Conservation (phyloP, 1,284 basidiomycete genomes). For the Sphagnurus paluster region DNA sequence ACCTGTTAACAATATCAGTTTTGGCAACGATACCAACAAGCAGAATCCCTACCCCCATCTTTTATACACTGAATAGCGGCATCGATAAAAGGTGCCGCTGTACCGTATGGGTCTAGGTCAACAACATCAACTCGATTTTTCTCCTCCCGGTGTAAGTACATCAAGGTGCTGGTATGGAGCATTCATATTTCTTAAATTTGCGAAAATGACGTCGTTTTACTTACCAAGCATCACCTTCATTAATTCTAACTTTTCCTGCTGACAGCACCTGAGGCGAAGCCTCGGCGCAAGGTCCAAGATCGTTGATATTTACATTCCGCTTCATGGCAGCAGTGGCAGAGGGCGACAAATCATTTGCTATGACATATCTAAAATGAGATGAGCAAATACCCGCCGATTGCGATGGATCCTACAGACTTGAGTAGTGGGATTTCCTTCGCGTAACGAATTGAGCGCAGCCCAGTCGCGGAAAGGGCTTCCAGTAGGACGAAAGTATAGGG, state of each 20-base stretch:
- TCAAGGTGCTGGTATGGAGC: slow-evolving; percentile 77
- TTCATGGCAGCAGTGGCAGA: slow-evolving; percentile 87
- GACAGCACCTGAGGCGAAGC: slow-evolving; percentile 5
- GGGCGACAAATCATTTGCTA: slow-evolving; percentile 92
- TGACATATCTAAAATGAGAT: slow-evolving; percentile 63
- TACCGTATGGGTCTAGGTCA: slow-evolving; percentile 97
- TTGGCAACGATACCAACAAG: slow-evolving; percentile 5
- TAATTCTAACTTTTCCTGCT: slow-evolving; percentile 75
- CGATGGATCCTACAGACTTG: slow-evolving; percentile 58
- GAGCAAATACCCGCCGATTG: slow-evolving; percentile 11
- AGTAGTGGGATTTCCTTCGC: slow-evolving; percentile 96
- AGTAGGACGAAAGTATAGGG: slow-evolving; percentile 79
- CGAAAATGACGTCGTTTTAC: slow-evolving; percentile 10
- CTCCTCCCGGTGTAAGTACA: slow-evolving; percentile 87
- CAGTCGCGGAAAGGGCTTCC: slow-evolving; percentile 96
- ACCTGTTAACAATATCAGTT: slow-evolving; percentile 46
- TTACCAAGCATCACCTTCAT: slow-evolving; percentile 94
- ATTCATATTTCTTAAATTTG: slow-evolving; percentile 1
- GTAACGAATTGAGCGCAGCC: slow-evolving; percentile 94
- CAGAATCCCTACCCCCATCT: slow-evolving; percentile 69
- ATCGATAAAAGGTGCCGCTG: slow-evolving; percentile 96
- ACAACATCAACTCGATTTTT: slow-evolving; percentile 86
- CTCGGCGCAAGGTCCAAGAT: slow-evolving; percentile 47
- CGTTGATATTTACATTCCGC: slow-evolving; percentile 89
- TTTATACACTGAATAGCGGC: slow-evolving; percentile 91